These are phyloP conservation scores for Aspergillus sclerotialis DNA, from an alignment of 2,329 filamentous ascomycete species.

Conservation along the genomic window DNA sequence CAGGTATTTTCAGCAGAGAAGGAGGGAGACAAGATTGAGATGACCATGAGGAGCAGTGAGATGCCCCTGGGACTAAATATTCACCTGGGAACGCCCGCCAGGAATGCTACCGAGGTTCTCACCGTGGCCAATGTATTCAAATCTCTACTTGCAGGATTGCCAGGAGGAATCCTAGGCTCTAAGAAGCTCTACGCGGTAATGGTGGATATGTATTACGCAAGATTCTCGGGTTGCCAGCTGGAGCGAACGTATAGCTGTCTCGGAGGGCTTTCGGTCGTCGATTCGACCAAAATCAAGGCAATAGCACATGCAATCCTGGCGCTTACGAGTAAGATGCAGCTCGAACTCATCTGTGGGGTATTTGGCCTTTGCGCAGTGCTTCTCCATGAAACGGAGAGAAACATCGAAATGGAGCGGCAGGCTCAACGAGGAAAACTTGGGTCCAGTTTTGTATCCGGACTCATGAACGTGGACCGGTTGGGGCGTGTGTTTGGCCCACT, in stretches of 20 bases:
- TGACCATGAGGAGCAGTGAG: conserved; percentile 25
- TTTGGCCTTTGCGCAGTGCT: conserved; percentile 31
- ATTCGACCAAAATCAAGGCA: conserved; percentile 21
- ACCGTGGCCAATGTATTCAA: conserved; percentile 30
- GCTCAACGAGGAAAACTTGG: conserved; percentile 9
- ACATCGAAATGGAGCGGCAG: conserved; percentile 11
- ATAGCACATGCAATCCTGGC: conserved; percentile 32
- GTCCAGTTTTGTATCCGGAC: conserved; percentile 13
- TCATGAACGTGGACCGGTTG: conserved; percentile 21
- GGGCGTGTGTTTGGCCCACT: conserved; percentile 27
- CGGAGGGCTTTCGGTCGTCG: conserved; percentile 10
- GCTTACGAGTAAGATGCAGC: conserved; percentile 30
- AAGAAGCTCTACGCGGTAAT: conserved; percentile 24
- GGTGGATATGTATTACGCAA: conserved; percentile 20
- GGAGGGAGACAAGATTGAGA: conserved; percentile 24
- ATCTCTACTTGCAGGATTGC: conserved; percentile 29
- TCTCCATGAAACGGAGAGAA: conserved; percentile 19
- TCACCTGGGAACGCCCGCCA: conserved; percentile 7
- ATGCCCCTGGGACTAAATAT: conserved; percentile 21
- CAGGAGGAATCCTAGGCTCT: conserved; percentile 34
- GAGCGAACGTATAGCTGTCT: conserved; percentile 14
- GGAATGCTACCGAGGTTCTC: conserved; percentile 17
- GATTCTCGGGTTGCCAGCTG: conserved; percentile 9
- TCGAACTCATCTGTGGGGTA: conserved; percentile 34
- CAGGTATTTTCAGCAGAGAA: conserved; percentile 32